A percentile compares a stretch with the other conserved stretches of the same genome.
Conservation (phyloP, 768 basidiomycete genomes). For the Amanita fuliginea region DNA sequence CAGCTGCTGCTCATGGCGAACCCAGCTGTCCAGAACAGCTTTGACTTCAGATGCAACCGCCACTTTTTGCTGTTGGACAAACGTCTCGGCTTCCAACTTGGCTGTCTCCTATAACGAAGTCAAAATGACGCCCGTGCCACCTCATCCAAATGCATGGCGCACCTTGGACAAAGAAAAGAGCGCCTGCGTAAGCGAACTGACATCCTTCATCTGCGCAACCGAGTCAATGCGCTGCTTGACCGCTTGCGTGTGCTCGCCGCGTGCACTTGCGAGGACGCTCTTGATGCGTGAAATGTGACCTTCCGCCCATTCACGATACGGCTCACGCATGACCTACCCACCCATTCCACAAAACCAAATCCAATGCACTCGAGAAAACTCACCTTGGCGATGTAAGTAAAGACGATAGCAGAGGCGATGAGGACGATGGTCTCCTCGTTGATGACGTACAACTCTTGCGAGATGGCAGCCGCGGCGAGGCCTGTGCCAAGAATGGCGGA, state of each 20-base stretch:
- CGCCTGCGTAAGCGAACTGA: slow-evolving; percentile 79
- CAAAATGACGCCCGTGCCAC: no score
- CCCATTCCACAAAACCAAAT: neutral
- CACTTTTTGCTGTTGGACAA: slow-evolving; percentile 84
- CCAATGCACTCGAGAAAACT: slow-evolving; percentile 64
- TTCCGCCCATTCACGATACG: slow-evolving; percentile 89
- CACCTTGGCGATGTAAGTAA: slow-evolving; percentile 92
- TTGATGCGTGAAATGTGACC: slow-evolving; percentile 79
- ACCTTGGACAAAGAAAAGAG: slow-evolving; percentile 93
- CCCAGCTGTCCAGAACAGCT: slow-evolving; percentile 94
- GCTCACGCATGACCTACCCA: slow-evolving; percentile 61
- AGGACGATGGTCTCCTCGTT: slow-evolving; percentile 94
- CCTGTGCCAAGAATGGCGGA: slow-evolving; percentile 86
- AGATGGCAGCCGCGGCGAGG: slow-evolving; percentile 84
- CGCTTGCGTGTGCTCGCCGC: slow-evolving; percentile 83
- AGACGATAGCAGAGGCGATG: slow-evolving; percentile 73
- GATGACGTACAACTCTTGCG: slow-evolving; percentile 93
- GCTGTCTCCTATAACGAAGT: slow-evolving; percentile 67
- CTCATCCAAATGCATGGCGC: slow-evolving; percentile 7
- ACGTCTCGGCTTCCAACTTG: slow-evolving; percentile 78
- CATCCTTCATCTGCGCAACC: slow-evolving; percentile 93
- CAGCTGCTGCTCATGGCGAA: slow-evolving; percentile 91
- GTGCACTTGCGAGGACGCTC: slow-evolving; percentile 68
- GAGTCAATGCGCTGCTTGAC: slow-evolving; percentile 89
- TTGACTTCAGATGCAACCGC: slow-evolving; percentile 85